Base-by-base conservation (phyloP, 2,329 filamentous ascomycete species). In the Calonectria crousiana region DNA sequence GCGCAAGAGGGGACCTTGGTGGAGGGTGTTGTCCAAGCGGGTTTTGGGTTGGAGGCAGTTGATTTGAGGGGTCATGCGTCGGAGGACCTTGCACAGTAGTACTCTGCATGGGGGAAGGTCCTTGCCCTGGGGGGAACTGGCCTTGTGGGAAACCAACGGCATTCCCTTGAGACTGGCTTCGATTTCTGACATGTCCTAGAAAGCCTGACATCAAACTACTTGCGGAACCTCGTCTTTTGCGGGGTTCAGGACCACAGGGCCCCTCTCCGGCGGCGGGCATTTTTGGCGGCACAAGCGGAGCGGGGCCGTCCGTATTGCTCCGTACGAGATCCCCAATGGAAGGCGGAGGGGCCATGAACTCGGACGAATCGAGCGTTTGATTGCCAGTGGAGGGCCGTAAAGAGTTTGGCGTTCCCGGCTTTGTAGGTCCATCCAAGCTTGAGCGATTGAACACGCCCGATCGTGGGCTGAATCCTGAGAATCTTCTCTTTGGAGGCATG, bases 401-500 rank as follows among this genome's bases (percentile, higher is more conserved):
- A 9, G 78, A 74, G 38, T 67, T 71, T 47, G 80, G 78, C 11
- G 78, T 76, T 13, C 60, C 76, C 4, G 78, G 76, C 52, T 79
- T 77, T 16, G 64, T 72, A 23, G 44, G 69, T 26, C 44, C 36
- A 58, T 80, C 74, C 5, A 72, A 60, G 5, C 72, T 79, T 20
- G 80, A 70, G 26, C 82, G 78, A 20, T 79, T 78, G 52, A 84
- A 82, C 16, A 81, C 78, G 9, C 82, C 84, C 13, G 87, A 76
- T 16, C 78, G 78, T 34, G 81, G 81, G 30, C 79, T 69, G 16
- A 85, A 78, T 23, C 82, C 85, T 0, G 88, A 89, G 72, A 90
- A 87, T 14, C 88, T 83, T 75, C 88, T 89, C 81, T 88, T 89
- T 18, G 76, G 66, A 23, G 74, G 66, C 16, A 69, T 73, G 23